Evolutionary conservation across 2,329 filamentous ascomycete genomes (phyloP).

Genomic region (Sporothrix pallida): DNA sequence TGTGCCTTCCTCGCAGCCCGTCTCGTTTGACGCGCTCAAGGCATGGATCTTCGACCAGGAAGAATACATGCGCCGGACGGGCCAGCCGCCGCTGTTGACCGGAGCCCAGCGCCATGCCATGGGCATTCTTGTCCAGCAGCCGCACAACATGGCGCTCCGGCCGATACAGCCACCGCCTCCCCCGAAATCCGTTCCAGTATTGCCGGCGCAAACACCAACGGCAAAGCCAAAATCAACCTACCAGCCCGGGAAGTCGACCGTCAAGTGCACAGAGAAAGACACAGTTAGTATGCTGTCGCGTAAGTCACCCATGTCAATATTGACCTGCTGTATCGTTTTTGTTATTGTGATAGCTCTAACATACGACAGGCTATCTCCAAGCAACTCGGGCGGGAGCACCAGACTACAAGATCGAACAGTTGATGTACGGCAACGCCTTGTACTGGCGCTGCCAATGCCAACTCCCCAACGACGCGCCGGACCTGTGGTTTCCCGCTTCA

Average conservation of each 20-base stretch:
- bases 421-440: background rate
- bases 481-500: slow-evolving; percentile 39
- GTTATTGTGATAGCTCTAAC: background rate
- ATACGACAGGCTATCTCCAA: slow-evolving; percentile 43
- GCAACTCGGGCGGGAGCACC: slow-evolving; percentile 20
- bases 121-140: slow-evolving; percentile 44
- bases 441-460: slow-evolving; percentile 42
- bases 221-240: too few relatives aligned
- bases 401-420: too few relatives aligned
- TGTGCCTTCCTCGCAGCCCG: background rate
- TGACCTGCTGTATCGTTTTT: background rate
- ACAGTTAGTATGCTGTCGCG: slow-evolving; percentile 50
- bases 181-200: background rate
- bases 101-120: slow-evolving; percentile 50
- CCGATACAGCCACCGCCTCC: background rate
- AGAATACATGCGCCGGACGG: slow-evolving; percentile 43
- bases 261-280: slow-evolving; percentile 42
- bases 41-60: slow-evolving; percentile 52
- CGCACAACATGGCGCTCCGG: too few relatives aligned
- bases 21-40: slow-evolving; percentile 41
- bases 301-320: slow-evolving; percentile 37
- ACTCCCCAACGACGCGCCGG: slow-evolving; percentile 40
- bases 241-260: background rate
- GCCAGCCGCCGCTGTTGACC: slow-evolving; percentile 47
- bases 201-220: background rate